A percentile compares a stretch with the other conserved stretches of the same genome.
Conservation (phyloP, 768 basidiomycete species). For the Hericium rajendrae region DNA sequence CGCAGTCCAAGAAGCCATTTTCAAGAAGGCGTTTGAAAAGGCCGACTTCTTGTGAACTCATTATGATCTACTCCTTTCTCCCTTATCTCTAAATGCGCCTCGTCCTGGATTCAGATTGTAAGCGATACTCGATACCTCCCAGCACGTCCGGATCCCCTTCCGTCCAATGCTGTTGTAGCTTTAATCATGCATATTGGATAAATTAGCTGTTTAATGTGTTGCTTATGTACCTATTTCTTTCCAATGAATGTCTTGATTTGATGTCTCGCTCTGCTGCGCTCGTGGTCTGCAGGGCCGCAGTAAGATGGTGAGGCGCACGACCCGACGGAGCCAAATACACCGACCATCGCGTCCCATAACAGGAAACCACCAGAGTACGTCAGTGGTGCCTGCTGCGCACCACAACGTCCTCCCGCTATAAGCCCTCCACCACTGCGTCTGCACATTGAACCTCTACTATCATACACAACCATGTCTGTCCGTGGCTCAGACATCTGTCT, state of each 20-base stretch:
- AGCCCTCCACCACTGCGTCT: no score
- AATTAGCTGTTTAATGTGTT: no score
- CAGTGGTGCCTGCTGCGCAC: not conserved
- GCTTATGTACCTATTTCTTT: no score
- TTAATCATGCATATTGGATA: no score
- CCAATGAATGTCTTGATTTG: not conserved
- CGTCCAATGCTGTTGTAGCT: no score
- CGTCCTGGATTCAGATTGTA: not conserved
- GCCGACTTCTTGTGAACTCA: slow-evolving; percentile 17
- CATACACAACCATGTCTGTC: slow-evolving; percentile 24
- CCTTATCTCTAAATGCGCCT: not conserved
- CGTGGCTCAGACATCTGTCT: slow-evolving; percentile 68
- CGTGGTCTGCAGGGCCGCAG: not conserved
- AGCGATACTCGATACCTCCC: no score
- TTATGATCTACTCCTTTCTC: not conserved
- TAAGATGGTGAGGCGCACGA: not conserved
- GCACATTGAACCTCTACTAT: not conserved
- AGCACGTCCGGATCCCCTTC: no score
- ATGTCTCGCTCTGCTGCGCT: not conserved
- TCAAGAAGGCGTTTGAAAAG: slow-evolving; percentile 12
- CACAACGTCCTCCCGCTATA: no score
- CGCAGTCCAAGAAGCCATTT: slow-evolving; percentile 21
- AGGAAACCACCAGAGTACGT: not conserved
- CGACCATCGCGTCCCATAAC: not conserved
- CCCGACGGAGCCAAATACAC: not conserved